Base-by-base conservation (phyloP, 371 early-diverging fungal species). In the Circinella minor region DNA sequence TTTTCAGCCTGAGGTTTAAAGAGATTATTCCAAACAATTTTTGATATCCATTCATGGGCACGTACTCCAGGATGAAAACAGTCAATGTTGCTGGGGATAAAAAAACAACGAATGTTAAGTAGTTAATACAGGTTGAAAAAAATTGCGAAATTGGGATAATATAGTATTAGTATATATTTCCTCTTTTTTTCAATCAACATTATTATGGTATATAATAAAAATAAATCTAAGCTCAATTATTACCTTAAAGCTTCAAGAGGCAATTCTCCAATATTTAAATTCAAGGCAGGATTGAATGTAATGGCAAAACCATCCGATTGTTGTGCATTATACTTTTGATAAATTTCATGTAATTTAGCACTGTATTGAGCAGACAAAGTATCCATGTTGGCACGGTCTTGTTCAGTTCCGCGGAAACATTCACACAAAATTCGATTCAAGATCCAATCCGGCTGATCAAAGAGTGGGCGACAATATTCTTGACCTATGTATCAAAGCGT, bases 1-100 rank as follows among this genome's bases (percentile, higher is more conserved):
- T 63, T 62, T 39, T 67, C 18, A 36, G 39, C 49, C 9, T 34
- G 43, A 15, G 71, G 63, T 7, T 54, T 43, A 49, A 71, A 71
- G 11, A 71, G 67, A 18, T 39, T 63, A 27, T 71, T 71, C 71
- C 71, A 71, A 34, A 63, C 34, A 39, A 59, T 36, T 67, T 61
- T 63, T 11, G 70, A 54, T 15, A 69, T 43, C 70, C 70, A 69
- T 14, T 63, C 34, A 27, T 69, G 70, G 6, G 70, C 63, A 14
- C 46, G 46, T 15, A 34, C 36, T 27, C 64, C 62, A n/a, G 70
- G 70, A 57, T 69, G 70, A 57, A 69, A 69, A 14, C 70, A 69
- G 15, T 69, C 70, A n/a, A 69, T 36, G 18, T 69, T 69, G 43
- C 70, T 69, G 27, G 27, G 27, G 27, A 27, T 51, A 51, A 51